Conservation (phyloP, 805 yeast species). For the Ogataea nitratoaversa region DNA sequence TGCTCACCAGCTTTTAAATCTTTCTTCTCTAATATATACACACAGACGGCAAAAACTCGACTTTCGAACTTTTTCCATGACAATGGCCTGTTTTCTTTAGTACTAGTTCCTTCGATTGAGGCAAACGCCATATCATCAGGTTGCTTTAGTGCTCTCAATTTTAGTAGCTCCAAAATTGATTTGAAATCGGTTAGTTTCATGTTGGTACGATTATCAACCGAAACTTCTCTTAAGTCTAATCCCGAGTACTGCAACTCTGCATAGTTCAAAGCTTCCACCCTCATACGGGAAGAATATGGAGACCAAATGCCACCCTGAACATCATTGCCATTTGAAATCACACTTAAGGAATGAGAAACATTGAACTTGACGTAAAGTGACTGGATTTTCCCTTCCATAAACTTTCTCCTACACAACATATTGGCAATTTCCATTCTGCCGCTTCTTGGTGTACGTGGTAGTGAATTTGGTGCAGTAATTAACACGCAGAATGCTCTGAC, state of each 20-base stretch:
- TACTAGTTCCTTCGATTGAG: constrained; percentile 35
- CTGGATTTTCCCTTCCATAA: constrained; percentile 73
- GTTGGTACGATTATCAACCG: constrained; percentile 73
- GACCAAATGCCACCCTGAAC: constrained; percentile 83
- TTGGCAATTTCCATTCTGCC: constrained; percentile 93
- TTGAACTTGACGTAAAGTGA: constrained; percentile 81
- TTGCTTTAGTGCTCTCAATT: constrained; percentile 69
- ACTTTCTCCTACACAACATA: constrained; percentile 72
- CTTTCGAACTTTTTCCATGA: constrained; percentile 84
- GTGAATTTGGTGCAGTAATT: constrained; percentile 71
- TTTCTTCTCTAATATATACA: constrained; percentile 64
- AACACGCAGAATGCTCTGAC: constrained; percentile 78
- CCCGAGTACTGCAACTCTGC: constrained; percentile 78
- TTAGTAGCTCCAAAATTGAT: constrained; percentile 67
- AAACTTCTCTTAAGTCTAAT: constrained; percentile 69
- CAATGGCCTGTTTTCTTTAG: constrained; percentile 46
- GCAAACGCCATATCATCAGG: constrained; percentile 79
- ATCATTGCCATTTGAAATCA: constrained; percentile 72
- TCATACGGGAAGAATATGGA: constrained; percentile 60
- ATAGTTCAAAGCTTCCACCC: constrained; percentile 56
- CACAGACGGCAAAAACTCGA: constrained; percentile 69
- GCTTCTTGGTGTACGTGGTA: constrained; percentile 79
- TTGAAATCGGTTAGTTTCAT: constrained; percentile 71
- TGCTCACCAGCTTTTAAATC: constrained; percentile 62
- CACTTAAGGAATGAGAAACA: constrained; percentile 55